Evolutionary conservation across 495 filamentous ascomycete genomes (phyloP).

Genomic region (Poronia punctata): DNA sequence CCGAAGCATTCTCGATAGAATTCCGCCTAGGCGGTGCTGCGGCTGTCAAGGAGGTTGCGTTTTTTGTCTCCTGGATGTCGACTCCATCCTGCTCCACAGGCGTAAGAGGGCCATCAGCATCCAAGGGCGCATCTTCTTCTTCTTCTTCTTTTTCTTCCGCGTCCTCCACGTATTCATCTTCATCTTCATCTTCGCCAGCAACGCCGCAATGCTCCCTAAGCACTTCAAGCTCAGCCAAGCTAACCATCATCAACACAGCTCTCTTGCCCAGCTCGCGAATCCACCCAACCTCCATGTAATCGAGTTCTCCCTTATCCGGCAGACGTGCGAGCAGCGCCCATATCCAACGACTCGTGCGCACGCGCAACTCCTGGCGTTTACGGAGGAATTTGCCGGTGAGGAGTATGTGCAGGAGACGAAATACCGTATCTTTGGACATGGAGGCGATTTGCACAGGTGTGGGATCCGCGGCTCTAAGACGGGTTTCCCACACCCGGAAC

Average conservation of each 20-base stretch:
- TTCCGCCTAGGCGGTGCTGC: no score
- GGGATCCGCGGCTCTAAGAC: slow-evolving; percentile 48
- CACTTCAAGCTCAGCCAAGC: slow-evolving; percentile 42
- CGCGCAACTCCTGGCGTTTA: slow-evolving; percentile 36
- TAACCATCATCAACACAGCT: slow-evolving; percentile 46
- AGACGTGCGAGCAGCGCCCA: slow-evolving; percentile 56
- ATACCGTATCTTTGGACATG: slow-evolving; percentile 55
- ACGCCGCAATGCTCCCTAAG: slow-evolving; percentile 31
- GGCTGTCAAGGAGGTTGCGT: slow-evolving; percentile 4
- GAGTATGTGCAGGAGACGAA: slow-evolving; percentile 47
- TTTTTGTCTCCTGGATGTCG: background rate
- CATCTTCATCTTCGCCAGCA: slow-evolving; percentile 21
- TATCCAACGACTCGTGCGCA: slow-evolving; percentile 50
- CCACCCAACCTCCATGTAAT: slow-evolving; percentile 48
- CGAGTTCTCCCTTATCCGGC: slow-evolving; percentile 50
- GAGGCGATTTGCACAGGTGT: slow-evolving; percentile 59
- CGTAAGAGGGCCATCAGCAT: slow-evolving; percentile 19
- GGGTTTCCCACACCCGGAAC: slow-evolving; percentile 46
- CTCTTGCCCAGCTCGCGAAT: slow-evolving; percentile 55
- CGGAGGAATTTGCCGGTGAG: slow-evolving; percentile 41
- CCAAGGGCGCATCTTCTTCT: slow-evolving; percentile 14
- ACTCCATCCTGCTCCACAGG: no score
- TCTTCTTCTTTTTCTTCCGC: slow-evolving; percentile 18
- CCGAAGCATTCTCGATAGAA: no score
- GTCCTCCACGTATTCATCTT: slow-evolving; percentile 19